Percentiles rank a stretch among this genome's conserved stretches.
Evolutionary conservation across 2,329 filamentous ascomycete species (phyloP).

Genomic region (Dichotomopilus funicola): DNA sequence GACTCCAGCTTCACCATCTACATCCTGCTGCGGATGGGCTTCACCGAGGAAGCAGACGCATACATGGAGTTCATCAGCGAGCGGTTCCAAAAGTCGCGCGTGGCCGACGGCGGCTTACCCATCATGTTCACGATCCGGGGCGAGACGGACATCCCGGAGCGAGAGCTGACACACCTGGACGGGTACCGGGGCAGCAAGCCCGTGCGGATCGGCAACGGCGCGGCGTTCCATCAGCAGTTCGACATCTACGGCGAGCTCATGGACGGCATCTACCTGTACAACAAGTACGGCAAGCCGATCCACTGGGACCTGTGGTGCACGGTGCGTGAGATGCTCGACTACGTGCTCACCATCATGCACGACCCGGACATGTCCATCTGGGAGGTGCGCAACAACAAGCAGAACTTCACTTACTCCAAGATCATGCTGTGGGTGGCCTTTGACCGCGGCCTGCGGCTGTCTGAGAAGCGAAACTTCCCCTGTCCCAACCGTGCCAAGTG

Average conservation of each 20-base stretch:
- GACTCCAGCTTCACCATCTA: conserved; percentile 75
- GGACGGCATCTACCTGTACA: conserved; percentile 71
- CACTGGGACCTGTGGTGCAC: conserved; percentile 71
- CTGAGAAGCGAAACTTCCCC: conserved; percentile 69
- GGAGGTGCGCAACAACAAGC: conserved; percentile 70
- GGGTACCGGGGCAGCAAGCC: conserved; percentile 66
- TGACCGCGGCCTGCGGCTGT: conserved; percentile 65
- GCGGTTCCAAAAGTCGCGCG: conserved; percentile 57
- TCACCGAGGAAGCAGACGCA: conserved; percentile 66
- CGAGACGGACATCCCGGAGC: conserved; percentile 66
- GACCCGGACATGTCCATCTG: conserved; percentile 76
- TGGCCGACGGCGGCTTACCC: conserved; percentile 56
- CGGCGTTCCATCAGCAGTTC: conserved; percentile 68
- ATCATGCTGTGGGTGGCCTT: conserved; percentile 79
- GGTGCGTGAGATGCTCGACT: conserved; percentile 63
- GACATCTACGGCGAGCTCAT: conserved; percentile 76
- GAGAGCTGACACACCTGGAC: conserved; percentile 62
- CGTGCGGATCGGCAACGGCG: conserved; percentile 71
- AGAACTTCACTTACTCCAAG: conserved; percentile 76
- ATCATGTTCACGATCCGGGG: conserved; percentile 80
- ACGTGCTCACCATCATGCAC: conserved; percentile 61
- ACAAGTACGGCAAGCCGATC: conserved; percentile 71
- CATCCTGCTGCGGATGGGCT: conserved; percentile 68
- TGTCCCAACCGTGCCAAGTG: conserved; percentile 64
- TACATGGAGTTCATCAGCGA: conserved; percentile 76